Evolutionary conservation across 106 monocot species (phyloP).

Genomic region (Hemerocallis citrina): DNA sequence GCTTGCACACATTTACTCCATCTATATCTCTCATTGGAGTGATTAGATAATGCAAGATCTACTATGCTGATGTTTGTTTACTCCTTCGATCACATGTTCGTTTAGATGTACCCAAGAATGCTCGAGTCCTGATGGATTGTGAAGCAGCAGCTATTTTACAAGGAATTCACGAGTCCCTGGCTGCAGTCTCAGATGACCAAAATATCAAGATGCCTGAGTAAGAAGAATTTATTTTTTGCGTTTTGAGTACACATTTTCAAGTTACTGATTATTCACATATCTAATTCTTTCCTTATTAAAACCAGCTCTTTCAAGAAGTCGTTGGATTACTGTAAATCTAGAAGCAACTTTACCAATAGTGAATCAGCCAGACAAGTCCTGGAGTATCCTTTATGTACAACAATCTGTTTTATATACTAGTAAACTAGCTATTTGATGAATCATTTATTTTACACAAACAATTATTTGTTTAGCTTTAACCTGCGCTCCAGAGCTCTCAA

Average conservation of each 20-base stretch:
- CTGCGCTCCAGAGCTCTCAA: conserved; percentile 34
- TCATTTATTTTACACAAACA: not conserved
- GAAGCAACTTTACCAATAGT: conserved; percentile 22
- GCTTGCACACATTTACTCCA: no score
- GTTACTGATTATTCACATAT: no score
- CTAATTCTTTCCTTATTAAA: no score
- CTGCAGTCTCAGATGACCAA: conserved; percentile 26
- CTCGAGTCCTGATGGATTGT: conserved; percentile 40
- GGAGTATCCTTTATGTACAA: conserved; percentile 33
- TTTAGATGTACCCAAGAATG: conserved; percentile 42
- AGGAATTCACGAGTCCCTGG: conserved; percentile 42
- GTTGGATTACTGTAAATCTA: conserved; percentile 25
- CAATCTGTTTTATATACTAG: not conserved
- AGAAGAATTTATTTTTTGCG: no score
- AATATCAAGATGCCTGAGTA: conserved; percentile 41
- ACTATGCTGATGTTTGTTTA: not conserved
- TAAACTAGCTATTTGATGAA: not conserved
- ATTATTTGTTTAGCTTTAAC: conserved; percentile 10
- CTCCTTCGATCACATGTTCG: not conserved
- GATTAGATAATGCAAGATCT: conserved; percentile 4
- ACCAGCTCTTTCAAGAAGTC: conserved; percentile 51
- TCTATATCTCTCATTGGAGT: not conserved
- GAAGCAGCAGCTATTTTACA: conserved; percentile 39
- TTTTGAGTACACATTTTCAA: no score
- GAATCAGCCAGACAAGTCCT: conserved; percentile 30